Evolutionary conservation across 768 basidiomycete genomes (phyloP), one percentile per base, ranked within the genome.

Genomic region (Lentinula boryana): DNA sequence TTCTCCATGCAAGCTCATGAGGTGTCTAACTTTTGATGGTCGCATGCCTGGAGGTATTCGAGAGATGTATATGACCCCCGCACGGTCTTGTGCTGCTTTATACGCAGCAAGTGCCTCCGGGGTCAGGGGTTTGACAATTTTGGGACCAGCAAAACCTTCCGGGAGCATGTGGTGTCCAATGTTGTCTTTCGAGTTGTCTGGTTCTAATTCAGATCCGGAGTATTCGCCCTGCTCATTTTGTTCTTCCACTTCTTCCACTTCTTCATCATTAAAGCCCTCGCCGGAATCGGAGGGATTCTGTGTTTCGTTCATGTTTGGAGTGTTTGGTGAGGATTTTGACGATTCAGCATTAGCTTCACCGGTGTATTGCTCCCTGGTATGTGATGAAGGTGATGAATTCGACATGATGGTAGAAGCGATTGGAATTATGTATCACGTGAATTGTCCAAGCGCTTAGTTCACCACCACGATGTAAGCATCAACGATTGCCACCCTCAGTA

Each of bases 21-120:
- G 78, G 74, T 98, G 93, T 61, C 95, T 87, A 40, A 98, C 92
- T 74, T 98, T 98, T 9, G 91, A 82, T 32, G 97, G 97, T 21
- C 89, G 92, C 97, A 99, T 98, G 1, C 95, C 96, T 13, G 97
- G 97, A 2, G 97, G 97, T 68, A 98, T 89, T 35, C 97, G 83
- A 15, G 95, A 97, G 46, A 99, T 93, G 72, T 98, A 99, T 53
- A 98, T 76, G 56, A 98, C 86, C 0, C 95, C 95, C 18, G 94
- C 85, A 43, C 80, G 80, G 35, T 88, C 84, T 68, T 90, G 89
- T 1, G 84, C 84, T 33, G 82, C 82, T 66, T 87, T 84, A 75
- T 88, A 94, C 18, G 81, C 84, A 48, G 85, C 87, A 51, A 94
- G 78, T 6, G 87, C 89, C 70, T 91, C 89, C 5, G 81, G 78